Evolutionary conservation across 179 eudicot genomes (phyloP), one percentile per base, ranked within the genome.

Genomic region (Spinacia oleracea): DNA sequence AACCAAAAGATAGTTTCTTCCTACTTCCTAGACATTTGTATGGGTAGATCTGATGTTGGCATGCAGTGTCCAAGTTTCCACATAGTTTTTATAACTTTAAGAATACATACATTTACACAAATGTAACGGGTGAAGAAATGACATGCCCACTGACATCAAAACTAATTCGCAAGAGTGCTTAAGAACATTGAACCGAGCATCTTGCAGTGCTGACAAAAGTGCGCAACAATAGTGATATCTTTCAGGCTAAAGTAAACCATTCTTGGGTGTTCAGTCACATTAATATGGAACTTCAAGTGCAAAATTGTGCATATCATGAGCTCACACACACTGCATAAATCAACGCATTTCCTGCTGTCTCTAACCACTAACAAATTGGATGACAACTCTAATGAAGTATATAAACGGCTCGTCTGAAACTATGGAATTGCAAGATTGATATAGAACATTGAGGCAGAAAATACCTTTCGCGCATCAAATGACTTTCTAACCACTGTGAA

Each of bases 381-480:
- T 64, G 38, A 32, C 20, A 31, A 10, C 25, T 40, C 46, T 35
- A 35, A 66, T n/a, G n/a, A n/a, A n/a, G n/a, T 29, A 21, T 12
- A 62, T 55, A 56, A 42, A 21, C 8, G 58, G 29, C 81, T 23
- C 31, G 14, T 58, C 63, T 58, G 29, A 59, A 78, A 43, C 14
- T 21, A 31, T 34, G 2, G 55, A 79, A 29, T 7, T 71, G 35
- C 67, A 72, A 45, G 34, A 64, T 42, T 63, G 20, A 48, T 29
- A 9, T 14, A 3, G 7, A 46, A 64, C 16, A 43, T 46, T 18
- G 25, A 53, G 60, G 72, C 3, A 40, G 64, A 73, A 65, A 82
- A 25, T 66, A 93, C 97, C 98, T 93, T 93, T 80, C 98, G 87
- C 12, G 98, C 97, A 81, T 93, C 98, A 82, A 93, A 91, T 48